A percentile compares a stretch with the other conserved stretches of the same genome.
phyloP scores from a whole-genome alignment of 2,329 filamentous ascomycete species.

The Penicillium sp. region DNA sequence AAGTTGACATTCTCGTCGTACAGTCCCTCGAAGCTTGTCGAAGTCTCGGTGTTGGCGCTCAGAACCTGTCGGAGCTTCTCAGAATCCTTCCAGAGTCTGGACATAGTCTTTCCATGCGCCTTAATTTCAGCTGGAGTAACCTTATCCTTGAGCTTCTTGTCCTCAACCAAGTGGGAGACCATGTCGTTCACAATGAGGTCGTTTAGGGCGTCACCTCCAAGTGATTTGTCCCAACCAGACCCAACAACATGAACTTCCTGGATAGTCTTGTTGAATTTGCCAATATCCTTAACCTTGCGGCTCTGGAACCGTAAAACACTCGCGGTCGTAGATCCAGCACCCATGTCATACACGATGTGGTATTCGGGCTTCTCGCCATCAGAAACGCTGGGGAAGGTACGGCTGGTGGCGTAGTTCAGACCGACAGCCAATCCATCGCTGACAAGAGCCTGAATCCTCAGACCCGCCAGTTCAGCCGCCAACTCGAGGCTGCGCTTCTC shows the following conservation, averaged over 20 bases:
- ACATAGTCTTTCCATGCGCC: slow-evolving; percentile 70
- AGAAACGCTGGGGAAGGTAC: slow-evolving; percentile 76
- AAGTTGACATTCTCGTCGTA: slow-evolving; percentile 83
- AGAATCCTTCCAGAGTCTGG: slow-evolving; percentile 87
- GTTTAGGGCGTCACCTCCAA: slow-evolving; percentile 86
- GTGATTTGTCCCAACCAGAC: slow-evolving; percentile 74
- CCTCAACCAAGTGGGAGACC: slow-evolving; percentile 66
- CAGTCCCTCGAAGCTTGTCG: slow-evolving; percentile 73
- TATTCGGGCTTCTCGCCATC: slow-evolving; percentile 80
- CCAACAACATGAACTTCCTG: slow-evolving; percentile 90
- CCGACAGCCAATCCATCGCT: slow-evolving; percentile 88
- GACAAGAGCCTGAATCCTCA: slow-evolving; percentile 75
- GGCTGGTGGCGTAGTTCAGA: slow-evolving; percentile 84
- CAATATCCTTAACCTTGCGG: slow-evolving; percentile 78
- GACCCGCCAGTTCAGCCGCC: slow-evolving; percentile 76
- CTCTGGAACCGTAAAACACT: slow-evolving; percentile 85
- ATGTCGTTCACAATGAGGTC: slow-evolving; percentile 82
- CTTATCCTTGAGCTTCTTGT: slow-evolving; percentile 45
- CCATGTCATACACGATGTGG: slow-evolving; percentile 95
- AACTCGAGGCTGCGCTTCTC: slow-evolving; percentile 79
- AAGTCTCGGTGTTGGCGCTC: slow-evolving; percentile 80
- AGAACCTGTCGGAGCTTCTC: slow-evolving; percentile 79
- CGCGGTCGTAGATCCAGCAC: slow-evolving; percentile 84
- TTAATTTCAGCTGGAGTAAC: slow-evolving; percentile 43
- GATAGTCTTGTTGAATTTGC: slow-evolving; percentile 89